Conservation (phyloP, 2,329 filamentous ascomycete genomes). For the Aspergillus proliferans region DNA sequence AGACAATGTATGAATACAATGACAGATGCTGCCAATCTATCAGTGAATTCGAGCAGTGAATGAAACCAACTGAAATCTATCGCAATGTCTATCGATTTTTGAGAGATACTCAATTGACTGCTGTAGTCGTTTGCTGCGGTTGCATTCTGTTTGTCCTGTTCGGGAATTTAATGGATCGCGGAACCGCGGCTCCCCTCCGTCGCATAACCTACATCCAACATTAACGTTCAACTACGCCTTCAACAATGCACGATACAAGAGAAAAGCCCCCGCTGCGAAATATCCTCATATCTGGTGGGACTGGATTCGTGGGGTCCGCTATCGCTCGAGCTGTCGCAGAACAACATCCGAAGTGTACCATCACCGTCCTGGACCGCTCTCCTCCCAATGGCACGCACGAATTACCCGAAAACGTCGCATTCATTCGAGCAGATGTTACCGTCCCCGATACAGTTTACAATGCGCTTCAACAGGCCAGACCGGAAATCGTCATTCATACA, state of each 20-base stretch:
- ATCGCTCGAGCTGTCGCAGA: slow-evolving; percentile 32
- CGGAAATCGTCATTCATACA: slow-evolving; percentile 49
- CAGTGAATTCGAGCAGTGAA: not conserved
- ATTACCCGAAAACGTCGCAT: slow-evolving; percentile 20
- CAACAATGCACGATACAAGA: slow-evolving; percentile 6
- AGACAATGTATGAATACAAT: not conserved
- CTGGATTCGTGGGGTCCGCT: slow-evolving; percentile 36
- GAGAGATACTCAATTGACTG: not conserved
- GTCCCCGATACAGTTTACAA: slow-evolving; percentile 18
- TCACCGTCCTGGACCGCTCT: slow-evolving; percentile 33
- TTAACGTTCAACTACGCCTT: not conserved
- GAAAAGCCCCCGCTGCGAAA: slow-evolving; percentile 11
- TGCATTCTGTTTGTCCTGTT: too few species aligned
- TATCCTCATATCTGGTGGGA: slow-evolving; percentile 33
- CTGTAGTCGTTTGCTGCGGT: too few species aligned
- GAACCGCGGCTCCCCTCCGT: too few species aligned
- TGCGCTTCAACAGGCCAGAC: slow-evolving; percentile 36
- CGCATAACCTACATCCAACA: not conserved
- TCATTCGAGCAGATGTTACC: slow-evolving; percentile 31
- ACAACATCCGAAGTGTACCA: slow-evolving; percentile 29
- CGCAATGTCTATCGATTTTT: not conserved
- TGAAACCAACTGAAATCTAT: not conserved
- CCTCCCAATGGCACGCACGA: slow-evolving; percentile 23
- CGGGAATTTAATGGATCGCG: too few species aligned
- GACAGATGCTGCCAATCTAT: not conserved